These are phyloP conservation scores for Colletotrichum sp. DNA, from an alignment of 2,329 filamentous ascomycete genomes.

Conservation along the genomic window DNA sequence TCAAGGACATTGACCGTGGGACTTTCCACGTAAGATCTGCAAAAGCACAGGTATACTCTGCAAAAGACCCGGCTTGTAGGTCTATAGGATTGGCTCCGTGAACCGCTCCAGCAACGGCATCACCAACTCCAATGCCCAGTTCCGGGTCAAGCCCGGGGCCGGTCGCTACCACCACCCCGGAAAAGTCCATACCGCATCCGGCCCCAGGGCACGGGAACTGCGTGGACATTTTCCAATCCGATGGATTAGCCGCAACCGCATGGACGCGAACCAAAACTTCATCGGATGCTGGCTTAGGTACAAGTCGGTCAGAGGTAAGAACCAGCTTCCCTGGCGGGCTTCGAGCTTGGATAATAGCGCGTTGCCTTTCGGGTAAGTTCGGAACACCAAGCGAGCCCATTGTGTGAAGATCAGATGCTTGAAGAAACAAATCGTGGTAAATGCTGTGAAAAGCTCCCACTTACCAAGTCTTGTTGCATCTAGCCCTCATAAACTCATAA, in stretches of 20 bases:
- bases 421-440: not conserved
- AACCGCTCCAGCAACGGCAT: constrained; percentile 28
- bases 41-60: constrained; percentile 27
- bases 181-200: constrained; percentile 36
- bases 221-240: constrained; percentile 36
- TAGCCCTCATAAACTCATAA: not conserved
- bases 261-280: constrained; percentile 25
- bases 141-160: constrained; percentile 12
- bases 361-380: not conserved
- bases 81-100: constrained; percentile 22
- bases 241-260: constrained; percentile 39
- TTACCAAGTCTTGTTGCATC: not conserved
- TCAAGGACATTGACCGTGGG: constrained; percentile 27
- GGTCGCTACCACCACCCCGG: constrained; percentile 32
- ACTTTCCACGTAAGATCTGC: constrained; percentile 26
- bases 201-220: constrained; percentile 29
- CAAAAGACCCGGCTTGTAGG: constrained; percentile 30
- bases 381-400: not conserved
- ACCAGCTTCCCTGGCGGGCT: not conserved
- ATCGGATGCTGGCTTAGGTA: not conserved
- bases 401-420: not conserved
- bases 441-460: not conserved
- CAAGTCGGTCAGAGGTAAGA: not conserved
- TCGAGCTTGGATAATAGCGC: not conserved
- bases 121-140: constrained; percentile 23